A percentile compares a stretch with the other conserved stretches of the same genome.
Conservation (phyloP, 1,139 yeast genomes). For the Magnusiomyces suaveolens region DNA sequence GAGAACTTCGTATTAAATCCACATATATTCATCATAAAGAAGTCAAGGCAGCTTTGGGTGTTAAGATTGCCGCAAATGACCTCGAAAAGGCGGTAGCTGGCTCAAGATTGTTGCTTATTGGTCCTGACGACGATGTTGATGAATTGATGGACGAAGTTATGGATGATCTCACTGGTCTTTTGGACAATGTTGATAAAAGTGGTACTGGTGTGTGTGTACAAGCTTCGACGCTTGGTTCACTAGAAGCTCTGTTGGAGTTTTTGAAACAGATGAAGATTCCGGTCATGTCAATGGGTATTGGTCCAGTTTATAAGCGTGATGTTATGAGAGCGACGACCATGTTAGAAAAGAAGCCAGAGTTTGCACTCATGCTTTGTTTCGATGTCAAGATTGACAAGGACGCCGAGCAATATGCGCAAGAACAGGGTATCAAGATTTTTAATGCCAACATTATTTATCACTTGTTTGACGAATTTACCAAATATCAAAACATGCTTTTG, state of each 20-base stretch:
- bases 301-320: conserved; percentile 96
- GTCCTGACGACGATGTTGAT: conserved; percentile 96
- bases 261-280: conserved; percentile 98
- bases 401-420: conserved; percentile 95
- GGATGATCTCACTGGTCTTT: conserved; percentile 93
- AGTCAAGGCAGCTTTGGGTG: conserved; percentile 98
- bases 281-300: conserved; percentile 94
- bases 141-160: conserved; percentile 96
- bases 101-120: conserved; percentile 87
- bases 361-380: conserved; percentile 93
- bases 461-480: conserved; percentile 88
- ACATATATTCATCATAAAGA: conserved; percentile 93
- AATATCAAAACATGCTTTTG: conserved; percentile 76
- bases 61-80: conserved; percentile 94
- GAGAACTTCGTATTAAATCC: conserved; percentile 91
- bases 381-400: conserved; percentile 96
- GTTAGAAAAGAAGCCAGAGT: conserved; percentile 94
- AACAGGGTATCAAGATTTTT: conserved; percentile 83
- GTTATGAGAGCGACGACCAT: conserved; percentile 95
- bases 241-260: conserved; percentile 94
- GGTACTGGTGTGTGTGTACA: conserved; percentile 98
- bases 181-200: conserved; percentile 87
- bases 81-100: conserved; percentile 99
- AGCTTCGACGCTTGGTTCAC: conserved; percentile 95
- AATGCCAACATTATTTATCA: conserved; percentile 95